Evolutionary conservation across 129 eudicot species (phyloP), one percentile per base, ranked within the genome.

Genomic region (Artemisia annua): DNA sequence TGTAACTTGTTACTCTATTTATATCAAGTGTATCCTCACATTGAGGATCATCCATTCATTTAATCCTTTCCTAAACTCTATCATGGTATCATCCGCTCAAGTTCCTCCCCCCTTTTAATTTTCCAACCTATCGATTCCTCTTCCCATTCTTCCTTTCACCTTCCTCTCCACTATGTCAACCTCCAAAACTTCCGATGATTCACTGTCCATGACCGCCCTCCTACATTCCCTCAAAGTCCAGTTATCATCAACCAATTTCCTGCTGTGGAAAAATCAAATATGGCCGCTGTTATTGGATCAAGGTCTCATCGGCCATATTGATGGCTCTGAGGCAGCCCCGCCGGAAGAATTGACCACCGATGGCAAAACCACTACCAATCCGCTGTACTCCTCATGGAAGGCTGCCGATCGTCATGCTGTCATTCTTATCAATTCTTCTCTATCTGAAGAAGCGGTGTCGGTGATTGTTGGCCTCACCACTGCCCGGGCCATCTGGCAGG

Each of bases 121-220:
- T 49, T 49, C 15, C 53, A 11, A 49, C 53, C 13, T 49, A 49
- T 49, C n/a, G 24, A 9, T 53, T 61, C 17, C 18, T 15, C 7
- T 26, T 13, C 39, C 17, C 66, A 20, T 20, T 30, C 39, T 30
- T 13, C 66, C 0, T 1, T 61, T 61, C 66, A 61, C 46, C 66
- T 61, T 61, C 66, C 6, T 61, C 46, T 14, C 66, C 66, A 61
- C 66, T 30, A 61, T 61, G 66, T 26, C 66, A 26, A 24, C 66
- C 48, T 61, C 48, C 48, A 22, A 60, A 60, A 22, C 66, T 22
- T 60, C 17, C 44, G 18, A 61, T 61, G 66, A 26, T 30, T 61
- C 66, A 2, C 66, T 26, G 39, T 60, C 66, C 66, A 60, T 60
- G 66, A 20, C 66, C 2, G 14, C 63, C 3, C 32, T 57, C 11